phyloP scores from a whole-genome alignment of 2,329 filamentous ascomycete genomes.

The Colletotrichum gloeosporioides region DNA sequence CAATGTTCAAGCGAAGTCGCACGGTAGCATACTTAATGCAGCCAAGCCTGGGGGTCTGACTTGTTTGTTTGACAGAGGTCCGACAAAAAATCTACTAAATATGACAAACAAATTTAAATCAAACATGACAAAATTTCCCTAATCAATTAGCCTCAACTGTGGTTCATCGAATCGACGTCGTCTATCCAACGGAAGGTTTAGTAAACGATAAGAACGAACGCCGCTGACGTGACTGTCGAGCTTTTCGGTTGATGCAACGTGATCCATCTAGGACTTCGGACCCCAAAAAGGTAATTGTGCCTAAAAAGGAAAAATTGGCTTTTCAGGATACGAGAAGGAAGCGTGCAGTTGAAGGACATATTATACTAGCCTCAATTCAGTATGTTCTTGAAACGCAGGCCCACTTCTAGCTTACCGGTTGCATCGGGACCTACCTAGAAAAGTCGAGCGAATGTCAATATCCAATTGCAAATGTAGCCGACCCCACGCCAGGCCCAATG shows the following conservation, averaged over 20 bases:
- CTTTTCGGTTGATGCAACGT: not conserved
- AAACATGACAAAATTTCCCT: too few species aligned
- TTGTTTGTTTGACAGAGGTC: not conserved
- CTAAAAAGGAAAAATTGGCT: not conserved
- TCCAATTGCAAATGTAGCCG: not conserved
- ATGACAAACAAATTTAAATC: too few species aligned
- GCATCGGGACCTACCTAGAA: not conserved
- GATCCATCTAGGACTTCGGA: not conserved
- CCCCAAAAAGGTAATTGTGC: not conserved
- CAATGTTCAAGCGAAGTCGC: not conserved
- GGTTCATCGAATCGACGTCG: fast-evolving
- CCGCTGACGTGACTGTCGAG: not conserved
- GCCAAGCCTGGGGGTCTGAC: not conserved
- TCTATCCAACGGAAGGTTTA: not conserved
- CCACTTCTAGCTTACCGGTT: not conserved
- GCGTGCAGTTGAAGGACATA: not conserved
- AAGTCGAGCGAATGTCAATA: not conserved
- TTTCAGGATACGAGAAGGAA: not conserved
- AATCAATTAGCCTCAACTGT: not conserved
- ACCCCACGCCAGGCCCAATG: not conserved
- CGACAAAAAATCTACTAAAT: too few species aligned
- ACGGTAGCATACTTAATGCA: not conserved
- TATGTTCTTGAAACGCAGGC: not conserved
- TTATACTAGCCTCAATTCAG: not conserved
- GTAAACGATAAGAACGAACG: not conserved